Evolutionary conservation across 2,329 filamentous ascomycete genomes (phyloP).

Genomic region (Pseudogymnoascus sp.): DNA sequence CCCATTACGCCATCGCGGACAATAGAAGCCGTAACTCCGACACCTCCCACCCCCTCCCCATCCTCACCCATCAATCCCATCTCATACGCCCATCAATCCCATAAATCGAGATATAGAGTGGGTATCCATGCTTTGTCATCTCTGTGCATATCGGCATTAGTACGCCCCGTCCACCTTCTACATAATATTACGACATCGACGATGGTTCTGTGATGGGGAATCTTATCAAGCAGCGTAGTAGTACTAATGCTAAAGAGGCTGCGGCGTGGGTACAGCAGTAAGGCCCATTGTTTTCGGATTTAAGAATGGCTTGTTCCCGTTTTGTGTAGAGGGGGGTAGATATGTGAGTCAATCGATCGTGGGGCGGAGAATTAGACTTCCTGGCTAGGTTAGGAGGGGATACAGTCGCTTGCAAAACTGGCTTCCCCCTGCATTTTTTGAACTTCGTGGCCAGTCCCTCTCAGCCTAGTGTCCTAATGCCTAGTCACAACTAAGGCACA

Average conservation of each 20-base stretch:
- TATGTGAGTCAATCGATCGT: background rate
- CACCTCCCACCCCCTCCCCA: background rate
- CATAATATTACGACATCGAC: background rate
- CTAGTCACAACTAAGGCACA: too few species aligned
- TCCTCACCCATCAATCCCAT: background rate
- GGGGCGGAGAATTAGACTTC: background rate
- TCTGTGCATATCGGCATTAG: background rate
- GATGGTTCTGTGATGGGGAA: background rate
- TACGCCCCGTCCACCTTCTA: background rate
- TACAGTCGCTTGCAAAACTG: too few species aligned
- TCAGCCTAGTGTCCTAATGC: too few species aligned
- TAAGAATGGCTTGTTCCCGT: background rate
- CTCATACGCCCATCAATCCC: too few species aligned
- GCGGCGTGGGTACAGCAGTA: background rate
- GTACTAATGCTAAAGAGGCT: background rate
- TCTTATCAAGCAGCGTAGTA: background rate
- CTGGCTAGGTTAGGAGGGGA: background rate
- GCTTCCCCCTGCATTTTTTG: too few species aligned
- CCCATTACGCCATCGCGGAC: background rate
- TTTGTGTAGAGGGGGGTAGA: background rate
- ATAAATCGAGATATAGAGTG: background rate
- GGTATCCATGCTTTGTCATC: background rate
- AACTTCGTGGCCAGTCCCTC: too few species aligned
- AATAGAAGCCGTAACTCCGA: background rate
- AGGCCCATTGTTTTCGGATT: background rate